phyloP scores from a whole-genome alignment of 1,284 basidiomycete species.

The Ganoderma sp. region DNA sequence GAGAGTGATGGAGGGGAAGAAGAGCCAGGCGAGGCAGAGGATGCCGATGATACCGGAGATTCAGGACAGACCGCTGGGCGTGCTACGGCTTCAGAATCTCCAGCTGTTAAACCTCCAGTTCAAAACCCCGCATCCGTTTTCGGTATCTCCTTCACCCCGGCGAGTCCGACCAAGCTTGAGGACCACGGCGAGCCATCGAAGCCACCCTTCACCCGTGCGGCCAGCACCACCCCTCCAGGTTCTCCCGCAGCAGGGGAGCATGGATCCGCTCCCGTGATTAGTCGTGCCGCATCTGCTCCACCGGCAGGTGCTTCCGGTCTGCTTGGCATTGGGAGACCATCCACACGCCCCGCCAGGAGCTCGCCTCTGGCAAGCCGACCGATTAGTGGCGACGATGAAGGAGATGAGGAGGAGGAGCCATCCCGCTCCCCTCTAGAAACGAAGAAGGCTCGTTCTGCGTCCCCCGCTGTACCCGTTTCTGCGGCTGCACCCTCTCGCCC shows the following conservation, averaged over 20 bases:
- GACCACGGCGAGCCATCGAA: slow-evolving; percentile 15
- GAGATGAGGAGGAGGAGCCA: slow-evolving; percentile 21
- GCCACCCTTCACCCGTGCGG: slow-evolving; percentile 34
- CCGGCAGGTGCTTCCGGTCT: slow-evolving; percentile 26
- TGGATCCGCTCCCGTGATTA: slow-evolving; percentile 8
- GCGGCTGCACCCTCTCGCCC: slow-evolving; percentile 33
- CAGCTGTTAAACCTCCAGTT: slow-evolving; percentile 24
- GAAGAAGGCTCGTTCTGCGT: slow-evolving; percentile 28
- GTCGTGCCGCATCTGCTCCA: slow-evolving; percentile 28
- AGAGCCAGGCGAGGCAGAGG: slow-evolving; percentile 40
- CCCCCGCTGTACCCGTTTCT: slow-evolving; percentile 14
- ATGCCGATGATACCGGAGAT: neutral
- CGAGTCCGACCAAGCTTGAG: slow-evolving; percentile 12
- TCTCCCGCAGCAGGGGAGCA: slow-evolving; percentile 47
- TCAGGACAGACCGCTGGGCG: neutral
- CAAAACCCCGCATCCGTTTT: slow-evolving; percentile 1
- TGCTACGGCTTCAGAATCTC: slow-evolving; percentile 30
- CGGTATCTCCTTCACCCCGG: slow-evolving; percentile 10
- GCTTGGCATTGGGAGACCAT: slow-evolving; percentile 35
- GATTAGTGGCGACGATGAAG: slow-evolving; percentile 33
- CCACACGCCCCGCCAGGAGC: slow-evolving; percentile 38
- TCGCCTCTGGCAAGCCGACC: slow-evolving; percentile 39
- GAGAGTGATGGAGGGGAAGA: slow-evolving; percentile 41
- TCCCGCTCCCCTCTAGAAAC: slow-evolving; percentile 5
- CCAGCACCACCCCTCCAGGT: slow-evolving; percentile 59